phyloP scores from a whole-genome alignment of 2,329 filamentous ascomycete genomes.

The Ophiostoma ips region DNA sequence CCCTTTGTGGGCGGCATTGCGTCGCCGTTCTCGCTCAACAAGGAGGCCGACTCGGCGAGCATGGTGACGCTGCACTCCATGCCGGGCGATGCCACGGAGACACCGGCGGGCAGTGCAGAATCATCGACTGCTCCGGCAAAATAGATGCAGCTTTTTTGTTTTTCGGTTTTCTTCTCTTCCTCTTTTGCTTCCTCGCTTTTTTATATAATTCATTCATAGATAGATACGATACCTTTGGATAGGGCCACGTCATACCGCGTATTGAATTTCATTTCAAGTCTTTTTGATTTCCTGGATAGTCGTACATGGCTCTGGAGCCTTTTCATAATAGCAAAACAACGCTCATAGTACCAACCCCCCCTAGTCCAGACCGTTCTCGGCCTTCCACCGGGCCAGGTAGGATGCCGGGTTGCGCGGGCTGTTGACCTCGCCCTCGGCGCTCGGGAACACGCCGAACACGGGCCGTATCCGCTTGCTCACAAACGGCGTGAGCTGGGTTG shows the following conservation, averaged over 20 bases:
- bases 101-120: background rate
- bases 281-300: background rate
- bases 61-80: conserved; percentile 50
- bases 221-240: too few species aligned
- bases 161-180: too few species aligned
- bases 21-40: conserved; percentile 56
- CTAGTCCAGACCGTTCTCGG: conserved; percentile 47
- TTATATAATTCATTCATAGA: too few species aligned
- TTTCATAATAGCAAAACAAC: conserved; percentile 3
- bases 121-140: background rate
- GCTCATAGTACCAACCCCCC: background rate
- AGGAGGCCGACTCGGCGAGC: conserved; percentile 51
- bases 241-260: too few species aligned
- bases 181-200: too few species aligned
- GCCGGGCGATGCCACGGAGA: background rate
- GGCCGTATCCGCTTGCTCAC: conserved; percentile 47
- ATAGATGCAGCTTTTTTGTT: too few species aligned
- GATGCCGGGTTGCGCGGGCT: conserved; percentile 47
- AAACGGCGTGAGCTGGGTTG: conserved; percentile 64
- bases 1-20: conserved; percentile 56
- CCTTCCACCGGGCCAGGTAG: conserved; percentile 54
- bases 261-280: too few species aligned
- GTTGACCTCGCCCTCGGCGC: conserved; percentile 34
- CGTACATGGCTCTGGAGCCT: background rate
- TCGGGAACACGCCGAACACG: conserved; percentile 25